Conservation (phyloP, 2,329 filamentous ascomycete genomes). For the Sarocladium strictum region DNA sequence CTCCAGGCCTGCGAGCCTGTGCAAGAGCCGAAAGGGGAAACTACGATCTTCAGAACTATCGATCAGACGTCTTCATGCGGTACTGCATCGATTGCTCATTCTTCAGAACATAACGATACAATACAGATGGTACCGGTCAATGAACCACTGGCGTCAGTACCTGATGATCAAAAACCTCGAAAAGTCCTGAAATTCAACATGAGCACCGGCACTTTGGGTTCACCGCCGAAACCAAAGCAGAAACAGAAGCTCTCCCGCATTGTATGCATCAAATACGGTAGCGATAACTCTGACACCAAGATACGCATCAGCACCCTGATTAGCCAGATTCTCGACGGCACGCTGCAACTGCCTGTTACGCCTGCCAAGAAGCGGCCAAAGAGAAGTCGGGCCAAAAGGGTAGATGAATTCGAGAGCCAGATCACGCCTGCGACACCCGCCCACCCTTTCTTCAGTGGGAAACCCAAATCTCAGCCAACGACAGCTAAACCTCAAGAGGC, state of each 20-base stretch:
- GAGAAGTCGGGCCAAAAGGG: slow-evolving; percentile 18
- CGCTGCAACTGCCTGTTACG: slow-evolving; percentile 19
- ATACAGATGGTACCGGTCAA: no score
- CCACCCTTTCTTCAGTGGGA: slow-evolving; percentile 38
- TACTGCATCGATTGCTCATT: neutral
- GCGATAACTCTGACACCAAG: slow-evolving; percentile 30
- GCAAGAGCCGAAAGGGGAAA: neutral
- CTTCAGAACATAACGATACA: neutral
- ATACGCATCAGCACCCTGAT: slow-evolving; percentile 55
- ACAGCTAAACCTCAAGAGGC: slow-evolving; percentile 15
- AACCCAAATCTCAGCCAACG: slow-evolving; percentile 21
- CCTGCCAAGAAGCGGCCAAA: slow-evolving; percentile 11
- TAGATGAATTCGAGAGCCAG: slow-evolving; percentile 21
- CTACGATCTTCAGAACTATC: neutral
- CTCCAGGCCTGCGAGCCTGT: neutral
- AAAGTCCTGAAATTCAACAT: slow-evolving; percentile 53
- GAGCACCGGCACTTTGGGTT: slow-evolving; percentile 56
- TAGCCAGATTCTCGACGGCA: slow-evolving; percentile 49
- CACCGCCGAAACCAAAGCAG: slow-evolving; percentile 50
- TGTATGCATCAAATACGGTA: slow-evolving; percentile 54
- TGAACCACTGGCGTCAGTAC: neutral
- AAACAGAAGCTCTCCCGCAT: slow-evolving; percentile 31
- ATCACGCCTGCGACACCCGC: slow-evolving; percentile 22
- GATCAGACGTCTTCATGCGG: neutral
- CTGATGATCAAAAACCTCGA: neutral